Percentiles rank a stretch among this genome's conserved stretches.
Evolutionary conservation across 306 rosid species (phyloP).

Genomic region (Fragaria iinumae): DNA sequence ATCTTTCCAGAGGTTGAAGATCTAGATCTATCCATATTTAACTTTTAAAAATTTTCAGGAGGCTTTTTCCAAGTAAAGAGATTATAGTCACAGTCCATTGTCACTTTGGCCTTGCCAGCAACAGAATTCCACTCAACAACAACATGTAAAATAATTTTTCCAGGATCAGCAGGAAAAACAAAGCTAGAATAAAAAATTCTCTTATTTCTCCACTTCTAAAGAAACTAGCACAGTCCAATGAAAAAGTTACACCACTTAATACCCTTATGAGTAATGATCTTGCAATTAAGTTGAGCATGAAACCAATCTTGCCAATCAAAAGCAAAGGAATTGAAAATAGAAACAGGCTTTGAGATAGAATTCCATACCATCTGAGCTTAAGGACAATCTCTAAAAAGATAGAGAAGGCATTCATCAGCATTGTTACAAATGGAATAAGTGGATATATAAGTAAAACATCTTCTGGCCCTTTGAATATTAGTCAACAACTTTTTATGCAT

Average conservation of each 20-base stretch:
- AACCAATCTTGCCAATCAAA: not conserved
- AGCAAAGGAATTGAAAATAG: not conserved
- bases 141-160: no score
- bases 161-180: not conserved
- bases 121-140: not conserved
- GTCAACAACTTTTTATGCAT: not conserved
- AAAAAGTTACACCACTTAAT: no score
- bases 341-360: not conserved
- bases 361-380: not conserved
- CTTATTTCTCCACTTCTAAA: no score
- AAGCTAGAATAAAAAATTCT: no score
- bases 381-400: not conserved
- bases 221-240: no score
- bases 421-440: not conserved
- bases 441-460: not conserved
- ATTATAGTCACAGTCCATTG: rapidly evolving
- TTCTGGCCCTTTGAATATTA: not conserved
- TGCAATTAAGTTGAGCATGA: no score
- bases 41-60: not conserved
- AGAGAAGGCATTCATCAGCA: not conserved
- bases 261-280: no score
- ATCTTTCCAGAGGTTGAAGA: no score
- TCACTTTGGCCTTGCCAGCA: no score
- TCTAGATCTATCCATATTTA: not conserved
- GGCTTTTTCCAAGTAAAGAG: not conserved